Base-by-base conservation (phyloP, 129 eudicot species). In the Artemisia tridentata region DNA sequence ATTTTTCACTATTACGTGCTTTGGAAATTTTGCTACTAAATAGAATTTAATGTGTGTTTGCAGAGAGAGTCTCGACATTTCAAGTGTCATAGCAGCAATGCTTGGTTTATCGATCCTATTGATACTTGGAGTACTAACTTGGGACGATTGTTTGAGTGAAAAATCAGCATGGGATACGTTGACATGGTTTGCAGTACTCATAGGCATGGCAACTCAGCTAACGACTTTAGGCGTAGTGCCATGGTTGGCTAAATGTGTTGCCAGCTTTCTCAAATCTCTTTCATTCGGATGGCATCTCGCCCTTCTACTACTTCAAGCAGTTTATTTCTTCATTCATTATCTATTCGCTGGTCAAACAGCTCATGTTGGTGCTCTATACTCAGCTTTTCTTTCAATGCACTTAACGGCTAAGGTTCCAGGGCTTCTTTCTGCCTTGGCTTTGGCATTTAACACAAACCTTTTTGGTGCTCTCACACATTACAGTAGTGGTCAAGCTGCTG, bases 401-500 rank as follows among this genome's bases (percentile, higher is more conserved):
- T 68, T 91, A 73, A 88, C 90, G 10, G 62, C 97, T 46, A 80
- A 85, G 77, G 87, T 91, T 58, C 93, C 96, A 11, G 82, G 80
- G 61, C 34, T 78, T 20, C 54, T 88, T 71, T 63, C 97, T 7
- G 87, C 97, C 9, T 29, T 91, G 79, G 88, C 80, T 51, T 79
- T 91, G 90, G 93, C 86, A 19, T 88, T 80, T 47, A 91, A 88
- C 21, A 86, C 97, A 11, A 91, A 88, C 83, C 92, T 91, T 69
- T 88, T 88, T 70, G 96, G 96, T 17, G 91, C 96, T 6, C 66
- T 91, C 11, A 81, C 96, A 52, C 97, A 91, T 86, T 91, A 91
- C 19, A 88, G 97, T 69, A 91, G 97, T 76, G 97, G 96, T 49
- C 96, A 88, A 60, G 88, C 97, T 65, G 97, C 92, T 60, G 92